phyloP scores from a whole-genome alignment of 352 stramenopile genomes.

The Phytophthora idaei region DNA sequence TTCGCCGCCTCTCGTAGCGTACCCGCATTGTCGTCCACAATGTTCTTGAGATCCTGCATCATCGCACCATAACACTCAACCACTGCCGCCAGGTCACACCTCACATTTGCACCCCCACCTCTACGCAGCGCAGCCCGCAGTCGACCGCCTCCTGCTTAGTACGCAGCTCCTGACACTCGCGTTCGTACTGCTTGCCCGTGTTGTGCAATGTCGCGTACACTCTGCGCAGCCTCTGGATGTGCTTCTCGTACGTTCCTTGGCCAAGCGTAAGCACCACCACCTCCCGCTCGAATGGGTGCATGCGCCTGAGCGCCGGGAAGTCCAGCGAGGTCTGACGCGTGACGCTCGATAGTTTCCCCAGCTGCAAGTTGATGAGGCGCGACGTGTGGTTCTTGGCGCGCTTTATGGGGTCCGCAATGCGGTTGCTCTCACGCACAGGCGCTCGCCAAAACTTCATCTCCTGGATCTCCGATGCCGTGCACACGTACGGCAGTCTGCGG shows the following conservation, averaged over 20 bases:
- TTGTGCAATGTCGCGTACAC: constrained; percentile 85
- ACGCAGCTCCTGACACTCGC: constrained; percentile 63
- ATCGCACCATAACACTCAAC: constrained; percentile 1
- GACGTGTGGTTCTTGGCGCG: constrained; percentile 84
- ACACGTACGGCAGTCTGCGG: constrained; percentile 74
- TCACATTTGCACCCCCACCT: constrained; percentile 34
- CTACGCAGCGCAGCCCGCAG: constrained; percentile 74
- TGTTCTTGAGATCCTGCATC: constrained; percentile 48
- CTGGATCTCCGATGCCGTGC: constrained; percentile 83
- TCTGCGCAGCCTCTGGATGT: constrained; percentile 74
- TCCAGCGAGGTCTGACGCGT: constrained; percentile 74
- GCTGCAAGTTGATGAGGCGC: constrained; percentile 81
- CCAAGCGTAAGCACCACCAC: constrained; percentile 83
- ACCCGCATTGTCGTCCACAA: constrained; percentile 48
- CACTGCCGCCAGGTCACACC: background rate
- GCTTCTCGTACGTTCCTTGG: constrained; percentile 70
- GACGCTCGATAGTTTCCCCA: constrained; percentile 72
- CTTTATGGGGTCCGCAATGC: constrained; percentile 81
- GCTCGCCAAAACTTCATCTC: constrained; percentile 89
- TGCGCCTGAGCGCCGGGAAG: constrained; percentile 75
- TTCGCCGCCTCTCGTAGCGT: constrained; percentile 55
- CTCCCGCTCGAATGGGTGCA: constrained; percentile 87
- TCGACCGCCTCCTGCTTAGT: constrained; percentile 86
- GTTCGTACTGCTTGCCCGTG: constrained; percentile 72
- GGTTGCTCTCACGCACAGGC: constrained; percentile 72